phyloP scores from a whole-genome alignment of 352 stramenopile genomes.

The Aphanomyces stellatus region DNA sequence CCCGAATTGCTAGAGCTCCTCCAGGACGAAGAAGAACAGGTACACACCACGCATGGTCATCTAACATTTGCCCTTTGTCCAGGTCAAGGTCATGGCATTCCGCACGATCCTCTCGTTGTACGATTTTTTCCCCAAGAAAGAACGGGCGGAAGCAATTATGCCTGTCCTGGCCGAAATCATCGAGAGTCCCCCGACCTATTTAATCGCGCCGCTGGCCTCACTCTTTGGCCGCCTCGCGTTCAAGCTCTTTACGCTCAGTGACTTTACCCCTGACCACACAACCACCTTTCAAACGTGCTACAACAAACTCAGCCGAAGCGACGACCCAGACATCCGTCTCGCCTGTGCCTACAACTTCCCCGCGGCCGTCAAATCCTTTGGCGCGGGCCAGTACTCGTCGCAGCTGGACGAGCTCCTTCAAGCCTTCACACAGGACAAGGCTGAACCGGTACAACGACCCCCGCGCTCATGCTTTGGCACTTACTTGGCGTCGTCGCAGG shows the following conservation, averaged over 20 bases:
- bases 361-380: constrained; percentile 64
- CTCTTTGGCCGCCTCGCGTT: constrained; percentile 50
- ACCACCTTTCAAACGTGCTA: constrained; percentile 53
- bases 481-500: constrained; percentile 21
- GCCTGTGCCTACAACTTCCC: constrained; percentile 75
- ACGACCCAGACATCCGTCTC: constrained; percentile 52
- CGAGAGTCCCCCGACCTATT: constrained; percentile 49
- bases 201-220: constrained; percentile 40
- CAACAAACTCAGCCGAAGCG: constrained; percentile 41
- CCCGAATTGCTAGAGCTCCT: constrained; percentile 66
- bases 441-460: constrained; percentile 32
- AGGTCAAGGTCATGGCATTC: constrained; percentile 76
- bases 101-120: constrained; percentile 57
- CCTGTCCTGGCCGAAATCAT: constrained; percentile 52
- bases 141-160: constrained; percentile 54
- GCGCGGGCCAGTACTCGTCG: constrained; percentile 35
- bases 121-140: constrained; percentile 53
- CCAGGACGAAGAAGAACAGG: constrained; percentile 77
- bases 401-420: constrained; percentile 66
- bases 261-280: constrained; percentile 43
- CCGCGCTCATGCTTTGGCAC: constrained; percentile 10
- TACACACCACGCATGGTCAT: background rate
- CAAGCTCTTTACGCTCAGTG: constrained; percentile 49
- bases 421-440: constrained; percentile 44
- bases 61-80: background rate